phyloP scores from a whole-genome alignment of 2,329 filamentous ascomycete species.

The Dactylellina drechsleri region DNA sequence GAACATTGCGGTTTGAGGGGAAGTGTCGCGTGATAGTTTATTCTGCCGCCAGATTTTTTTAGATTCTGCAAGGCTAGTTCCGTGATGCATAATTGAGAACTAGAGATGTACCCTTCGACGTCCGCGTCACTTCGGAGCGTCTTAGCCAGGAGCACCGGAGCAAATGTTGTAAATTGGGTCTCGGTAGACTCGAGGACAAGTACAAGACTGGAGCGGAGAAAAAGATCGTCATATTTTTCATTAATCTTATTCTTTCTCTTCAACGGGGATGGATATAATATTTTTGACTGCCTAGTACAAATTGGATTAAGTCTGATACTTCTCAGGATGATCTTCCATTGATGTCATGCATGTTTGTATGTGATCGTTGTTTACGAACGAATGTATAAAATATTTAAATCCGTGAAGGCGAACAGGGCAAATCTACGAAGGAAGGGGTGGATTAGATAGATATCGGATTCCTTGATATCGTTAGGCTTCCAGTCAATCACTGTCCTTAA shows the following conservation, averaged over 20 bases:
- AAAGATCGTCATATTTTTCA: conserved; percentile 10
- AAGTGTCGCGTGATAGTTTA: too few species aligned
- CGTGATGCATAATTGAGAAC: neutral
- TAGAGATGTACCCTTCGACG: neutral
- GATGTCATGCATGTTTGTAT: neutral
- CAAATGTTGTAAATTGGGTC: too few species aligned
- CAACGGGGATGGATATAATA: neutral
- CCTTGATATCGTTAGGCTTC: conserved; percentile 10
- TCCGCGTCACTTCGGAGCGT: conserved; percentile 1
- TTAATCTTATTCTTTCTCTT: conserved; percentile 3
- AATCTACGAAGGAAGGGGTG: neutral
- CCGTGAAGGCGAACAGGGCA: too few species aligned
- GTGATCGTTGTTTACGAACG: neutral
- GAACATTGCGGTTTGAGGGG: too few species aligned
- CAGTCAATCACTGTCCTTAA: neutral
- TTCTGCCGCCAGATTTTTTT: too few species aligned
- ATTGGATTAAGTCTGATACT: neutral
- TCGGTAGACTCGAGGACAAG: too few species aligned
- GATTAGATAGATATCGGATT: neutral
- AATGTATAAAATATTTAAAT: too few species aligned
- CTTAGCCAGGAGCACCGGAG: too few species aligned
- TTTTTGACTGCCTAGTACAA: conserved; percentile 17
- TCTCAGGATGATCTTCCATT: conserved; percentile 3
- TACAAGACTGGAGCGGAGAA: too few species aligned
- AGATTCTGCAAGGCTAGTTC: neutral